Evolutionary conservation across 2,329 filamentous ascomycete species (phyloP), one percentile per base, ranked within the genome.

Genomic region (Thielaviopsis musarum): DNA sequence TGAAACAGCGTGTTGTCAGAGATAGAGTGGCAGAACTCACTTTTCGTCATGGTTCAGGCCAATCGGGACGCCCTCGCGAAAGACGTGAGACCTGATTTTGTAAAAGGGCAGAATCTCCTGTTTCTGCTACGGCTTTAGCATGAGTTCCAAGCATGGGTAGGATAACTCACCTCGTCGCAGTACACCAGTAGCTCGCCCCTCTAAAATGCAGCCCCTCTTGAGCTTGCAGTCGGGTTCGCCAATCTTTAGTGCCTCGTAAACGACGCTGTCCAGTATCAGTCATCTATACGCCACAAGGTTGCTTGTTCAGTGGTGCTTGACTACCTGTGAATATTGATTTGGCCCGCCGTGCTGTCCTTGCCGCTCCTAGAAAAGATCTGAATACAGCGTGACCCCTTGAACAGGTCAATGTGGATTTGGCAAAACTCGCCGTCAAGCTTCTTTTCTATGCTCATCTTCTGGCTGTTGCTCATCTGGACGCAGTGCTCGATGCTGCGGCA

Each of bases 381-480:
- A 28, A 95, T 81, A 54, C 75, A 78, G 0, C 77, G 67, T 1
- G 61, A 67, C 17, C 72, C 72, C 56, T 78, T 81, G 9, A 73
- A 73, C 6, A 87, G 72, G 66, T 94, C 82, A 48, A 95, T 74
- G 66, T 95, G 90, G 30, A 95, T 82, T 68, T 95, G 90, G 65
- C 88, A 94, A 64, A 93, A 95, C 69, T 95, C 90, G 13, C 87
- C 89, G 65, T 95, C 89, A 62, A 94, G 81, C 67, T 95, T 95
- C 57, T 83, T 77, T 69, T 95, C 88, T 24, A 89, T 77, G 61
- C 84, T 87, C 79, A 91, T 78, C 12, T 52, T 24, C 17, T 78
- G 73, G 0, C 76, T 74, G 4, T 73, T 75, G 1, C 78, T 74
- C 74, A 91, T 80, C 19, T 82, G 75, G 21, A 87, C 70, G 67